Base-by-base conservation (phyloP, 495 filamentous ascomycete genomes). In the Neurospora sp. region DNA sequence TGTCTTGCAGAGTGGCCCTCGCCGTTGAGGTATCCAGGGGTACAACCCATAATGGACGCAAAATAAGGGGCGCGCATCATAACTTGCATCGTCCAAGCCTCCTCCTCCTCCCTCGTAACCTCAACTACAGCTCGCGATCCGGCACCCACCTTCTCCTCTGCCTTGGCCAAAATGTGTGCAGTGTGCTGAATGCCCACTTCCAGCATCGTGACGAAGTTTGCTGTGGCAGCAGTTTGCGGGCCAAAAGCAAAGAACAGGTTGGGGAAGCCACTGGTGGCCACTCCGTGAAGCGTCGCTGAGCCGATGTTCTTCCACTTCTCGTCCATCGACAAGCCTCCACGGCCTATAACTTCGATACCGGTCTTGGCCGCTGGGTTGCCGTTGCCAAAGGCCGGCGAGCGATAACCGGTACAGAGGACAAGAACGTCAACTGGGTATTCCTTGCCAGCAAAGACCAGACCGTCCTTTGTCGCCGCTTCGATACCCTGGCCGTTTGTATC, bases 401-500 rank as follows among this genome's bases (percentile, higher is more conserved):
- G 73, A 78, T 84, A 89, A 8, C 87, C 87, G 0, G 86, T 89
- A 78, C 80, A 76, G 35, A 82, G 78, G 41, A 88, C 79, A 69
- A 89, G 77, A 69, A 88, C 46, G 78, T 88, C 87, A 31, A 88
- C 74, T 0, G 81, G 79, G 72, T 84, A 81, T 37, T 83, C 81
- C 66, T 78, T 72, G 41, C 79, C 83, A 39, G 75, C 79, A 31
- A 80, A 80, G 0, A 86, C 81, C 37, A 88, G 72, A 3, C 81
- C 82, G 18, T 71, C 71, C 11, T 75, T 48, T 5, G 83, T 86
- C 4, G 84, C 73, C 40, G 82, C 72, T 27, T 83, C 81, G 11
- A 86, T 71, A 23, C 87, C 85, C 76, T 83, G 84, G n/a, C 86
- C 87, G 42, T 85, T 80, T 4, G 87, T 89, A 77, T 88, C 86